Percentiles rank a stretch among this genome's conserved stretches.
phyloP scores from a whole-genome alignment of 164 flowering plant species.

The Umbellularia californica region DNA sequence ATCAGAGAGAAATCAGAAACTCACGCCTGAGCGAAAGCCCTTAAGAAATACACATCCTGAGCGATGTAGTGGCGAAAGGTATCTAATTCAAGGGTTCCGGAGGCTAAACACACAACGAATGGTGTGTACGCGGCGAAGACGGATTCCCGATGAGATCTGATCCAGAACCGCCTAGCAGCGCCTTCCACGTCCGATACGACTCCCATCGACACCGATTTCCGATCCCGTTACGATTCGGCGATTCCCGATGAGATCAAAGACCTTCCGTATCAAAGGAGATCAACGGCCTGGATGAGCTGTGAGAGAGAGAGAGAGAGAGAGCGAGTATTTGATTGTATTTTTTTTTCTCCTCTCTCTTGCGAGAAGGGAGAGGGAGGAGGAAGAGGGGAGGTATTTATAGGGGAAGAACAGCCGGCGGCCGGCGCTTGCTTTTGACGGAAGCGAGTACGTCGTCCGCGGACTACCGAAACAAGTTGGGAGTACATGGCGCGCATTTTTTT shows the following conservation, averaged over 20 bases:
- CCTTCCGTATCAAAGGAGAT: neutral
- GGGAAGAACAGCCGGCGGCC: neutral
- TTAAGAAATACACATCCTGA: conserved; percentile 78
- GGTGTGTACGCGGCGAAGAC: conserved; percentile 64
- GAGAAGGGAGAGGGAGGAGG: neutral
- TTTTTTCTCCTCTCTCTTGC: neutral
- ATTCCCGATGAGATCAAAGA: neutral
- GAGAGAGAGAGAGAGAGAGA: neutral
- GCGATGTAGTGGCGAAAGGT: conserved; percentile 67
- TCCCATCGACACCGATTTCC: neutral
- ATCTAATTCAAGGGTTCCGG: conserved; percentile 61
- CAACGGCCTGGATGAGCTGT: neutral
- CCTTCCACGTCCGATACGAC: conserved; percentile 34
- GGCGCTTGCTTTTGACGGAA: neutral
- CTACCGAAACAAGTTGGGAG: neutral
- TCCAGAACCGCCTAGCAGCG: conserved; percentile 53
- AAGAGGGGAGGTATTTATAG: neutral
- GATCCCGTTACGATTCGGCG: neutral
- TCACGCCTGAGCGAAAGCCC: conserved; percentile 81
- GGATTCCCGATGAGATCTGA: conserved; percentile 53
- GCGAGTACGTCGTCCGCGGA: neutral
- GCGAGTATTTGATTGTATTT: no score
- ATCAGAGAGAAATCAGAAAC: conserved; percentile 11
- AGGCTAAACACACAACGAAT: conserved; percentile 61
- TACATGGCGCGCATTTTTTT: neutral